Conservation (phyloP, 2,329 filamentous ascomycete species). For the Colletotrichum australisinense region DNA sequence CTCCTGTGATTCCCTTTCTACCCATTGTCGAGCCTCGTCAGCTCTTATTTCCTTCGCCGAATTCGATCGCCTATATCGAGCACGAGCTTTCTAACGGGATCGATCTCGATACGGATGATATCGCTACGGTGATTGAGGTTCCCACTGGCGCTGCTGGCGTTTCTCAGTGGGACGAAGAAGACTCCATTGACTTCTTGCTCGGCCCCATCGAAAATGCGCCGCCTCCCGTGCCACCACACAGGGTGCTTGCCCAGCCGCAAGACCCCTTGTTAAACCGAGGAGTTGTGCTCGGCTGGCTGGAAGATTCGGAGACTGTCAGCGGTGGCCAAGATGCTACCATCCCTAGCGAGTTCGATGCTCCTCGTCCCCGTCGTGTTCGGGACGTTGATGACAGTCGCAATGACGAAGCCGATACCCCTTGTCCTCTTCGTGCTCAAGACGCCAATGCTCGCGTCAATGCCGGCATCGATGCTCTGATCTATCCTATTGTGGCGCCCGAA, state of each 20-base stretch:
- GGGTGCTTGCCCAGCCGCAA: background rate
- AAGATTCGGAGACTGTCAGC: background rate
- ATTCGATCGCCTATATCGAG: background rate
- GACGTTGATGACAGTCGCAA: background rate
- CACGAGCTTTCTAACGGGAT: background rate
- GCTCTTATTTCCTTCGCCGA: background rate
- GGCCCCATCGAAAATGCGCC: background rate
- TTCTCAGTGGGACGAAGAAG: background rate
- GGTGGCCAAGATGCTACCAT: background rate
- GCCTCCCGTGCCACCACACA: background rate
- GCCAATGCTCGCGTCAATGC: background rate
- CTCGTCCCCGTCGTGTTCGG: background rate
- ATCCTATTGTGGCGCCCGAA: background rate
- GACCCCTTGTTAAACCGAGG: background rate
- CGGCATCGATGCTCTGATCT: background rate
- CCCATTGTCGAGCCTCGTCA: background rate
- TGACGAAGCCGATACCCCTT: background rate
- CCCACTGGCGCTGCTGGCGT: background rate
- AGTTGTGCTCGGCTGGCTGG: background rate
- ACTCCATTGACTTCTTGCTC: conserved; percentile 12
- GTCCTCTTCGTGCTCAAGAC: background rate
- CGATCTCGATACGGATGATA: background rate
- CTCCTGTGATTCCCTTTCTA: no score
- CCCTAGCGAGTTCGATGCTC: background rate
- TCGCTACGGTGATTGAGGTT: background rate